Percentiles rank a stretch among this genome's conserved stretches.
phyloP scores from a whole-genome alignment of 1,284 basidiomycete species.

The Violaceomyces palustris region DNA sequence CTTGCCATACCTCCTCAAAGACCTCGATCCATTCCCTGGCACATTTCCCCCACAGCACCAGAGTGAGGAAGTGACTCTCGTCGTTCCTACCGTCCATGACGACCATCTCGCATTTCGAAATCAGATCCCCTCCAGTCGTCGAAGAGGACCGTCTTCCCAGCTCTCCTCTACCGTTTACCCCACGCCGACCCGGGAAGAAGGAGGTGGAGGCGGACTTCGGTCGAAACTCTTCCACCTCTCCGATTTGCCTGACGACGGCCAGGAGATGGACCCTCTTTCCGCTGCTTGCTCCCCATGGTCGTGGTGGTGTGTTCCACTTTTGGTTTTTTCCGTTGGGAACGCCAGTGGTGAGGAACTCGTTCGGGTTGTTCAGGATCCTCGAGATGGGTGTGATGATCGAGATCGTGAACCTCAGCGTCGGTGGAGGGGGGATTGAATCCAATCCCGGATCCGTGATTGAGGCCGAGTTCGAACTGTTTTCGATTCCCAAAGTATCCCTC shows the following conservation, averaged over 20 bases:
- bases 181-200: not conserved
- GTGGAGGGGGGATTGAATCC: constrained; percentile 19
- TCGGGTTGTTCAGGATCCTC: constrained; percentile 8
- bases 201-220: not conserved
- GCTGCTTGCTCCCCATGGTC: not conserved
- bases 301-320: not conserved
- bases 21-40: constrained; percentile 4
- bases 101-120: constrained; percentile 3
- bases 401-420: constrained; percentile 14
- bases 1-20: too few species aligned
- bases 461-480: too few species aligned
- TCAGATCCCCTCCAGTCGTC: constrained; percentile 2
- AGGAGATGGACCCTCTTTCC: constrained; percentile 7
- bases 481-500: too few species aligned
- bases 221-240: constrained; percentile 4
- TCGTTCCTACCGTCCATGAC: constrained; percentile 12
- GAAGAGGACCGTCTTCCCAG: not conserved
- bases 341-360: constrained; percentile 1
- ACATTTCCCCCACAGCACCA: constrained; percentile 10
- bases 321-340: not conserved
- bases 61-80: constrained; percentile 7
- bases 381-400: constrained; percentile 5
- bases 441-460: too few species aligned
- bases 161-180: not conserved
- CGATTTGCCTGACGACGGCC: constrained; percentile 13